Percentiles rank a stretch among this genome's conserved stretches.
These are phyloP conservation scores for Tetrapisispora phaffii DNA, from an alignment of 805 yeast species.

Conservation along the genomic window DNA sequence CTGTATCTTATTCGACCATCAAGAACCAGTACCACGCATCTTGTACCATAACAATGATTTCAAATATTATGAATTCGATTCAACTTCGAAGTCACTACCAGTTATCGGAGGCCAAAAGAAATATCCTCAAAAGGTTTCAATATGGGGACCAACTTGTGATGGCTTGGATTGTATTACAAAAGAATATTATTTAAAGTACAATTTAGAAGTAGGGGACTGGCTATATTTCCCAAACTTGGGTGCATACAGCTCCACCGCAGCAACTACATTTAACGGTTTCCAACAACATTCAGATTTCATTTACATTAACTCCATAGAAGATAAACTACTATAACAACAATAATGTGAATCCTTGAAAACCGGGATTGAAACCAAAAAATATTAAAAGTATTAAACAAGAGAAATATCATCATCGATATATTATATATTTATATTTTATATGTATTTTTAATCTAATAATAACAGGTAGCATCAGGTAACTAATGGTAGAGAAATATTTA, in stretches of 20 bases:
- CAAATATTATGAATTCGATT: conserved; percentile 31
- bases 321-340: conserved; percentile 8
- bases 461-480: too few species aligned
- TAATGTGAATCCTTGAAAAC: not conserved
- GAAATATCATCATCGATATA: not conserved
- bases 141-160: conserved; percentile 99
- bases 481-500: too few species aligned
- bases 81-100: conserved; percentile 12
- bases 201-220: conserved; percentile 85
- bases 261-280: conserved; percentile 91
- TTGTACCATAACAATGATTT: conserved; percentile 45
- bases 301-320: conserved; percentile 41
- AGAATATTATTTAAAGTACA: conserved; percentile 42
- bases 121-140: conserved; percentile 40
- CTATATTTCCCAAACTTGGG: conserved; percentile 73
- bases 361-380: not conserved
- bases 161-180: conserved; percentile 77
- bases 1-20: conserved; percentile 89
- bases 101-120: not conserved
- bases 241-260: conserved; percentile 87
- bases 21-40: conserved; percentile 60
- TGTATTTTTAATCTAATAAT: too few species aligned
- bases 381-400: not conserved
- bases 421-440: too few species aligned
- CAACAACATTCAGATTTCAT: conserved; percentile 47